phyloP scores from a whole-genome alignment of 2,329 filamentous ascomycete species.

The Diaporthe destruens region DNA sequence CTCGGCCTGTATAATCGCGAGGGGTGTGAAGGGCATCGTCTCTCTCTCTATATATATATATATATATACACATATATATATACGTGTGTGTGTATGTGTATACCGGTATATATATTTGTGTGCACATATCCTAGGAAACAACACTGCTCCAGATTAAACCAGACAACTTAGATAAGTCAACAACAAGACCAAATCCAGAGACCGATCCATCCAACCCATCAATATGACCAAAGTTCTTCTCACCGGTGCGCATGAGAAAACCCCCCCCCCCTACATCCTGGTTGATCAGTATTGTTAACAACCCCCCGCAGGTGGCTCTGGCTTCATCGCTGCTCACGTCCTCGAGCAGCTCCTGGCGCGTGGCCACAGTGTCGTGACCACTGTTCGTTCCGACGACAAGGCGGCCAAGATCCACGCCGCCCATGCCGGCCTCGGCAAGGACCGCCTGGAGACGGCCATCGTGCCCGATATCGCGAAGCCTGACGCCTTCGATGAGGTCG shows the following conservation, averaged over 20 bases:
- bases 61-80: constrained; percentile 6
- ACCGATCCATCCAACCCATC: not conserved
- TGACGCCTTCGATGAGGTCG: constrained; percentile 78
- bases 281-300: not conserved
- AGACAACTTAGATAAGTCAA: not conserved
- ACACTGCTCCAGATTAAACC: not conserved
- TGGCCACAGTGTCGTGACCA: constrained; percentile 67
- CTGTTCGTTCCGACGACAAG: constrained; percentile 67
- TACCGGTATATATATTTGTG: not conserved
- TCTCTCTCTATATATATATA: constrained; percentile 16
- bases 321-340: constrained; percentile 68
- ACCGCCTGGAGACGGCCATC: constrained; percentile 66
- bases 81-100: not conserved
- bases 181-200: not conserved
- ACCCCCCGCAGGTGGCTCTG: constrained; percentile 58
- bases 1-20: constrained; percentile 7
- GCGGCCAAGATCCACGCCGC: constrained; percentile 64
- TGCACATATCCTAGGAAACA: not conserved
- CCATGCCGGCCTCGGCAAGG: constrained; percentile 56
- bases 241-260: constrained; percentile 54
- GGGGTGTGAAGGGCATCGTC: not conserved
- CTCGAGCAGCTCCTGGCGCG: constrained; percentile 65
- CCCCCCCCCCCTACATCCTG: not conserved
- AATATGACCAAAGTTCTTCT: constrained; percentile 62
- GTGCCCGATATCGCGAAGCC: constrained; percentile 83